These are phyloP conservation scores for Tolypocladium album DNA, from an alignment of 2,329 filamentous ascomycete species.

Conservation along the genomic window DNA sequence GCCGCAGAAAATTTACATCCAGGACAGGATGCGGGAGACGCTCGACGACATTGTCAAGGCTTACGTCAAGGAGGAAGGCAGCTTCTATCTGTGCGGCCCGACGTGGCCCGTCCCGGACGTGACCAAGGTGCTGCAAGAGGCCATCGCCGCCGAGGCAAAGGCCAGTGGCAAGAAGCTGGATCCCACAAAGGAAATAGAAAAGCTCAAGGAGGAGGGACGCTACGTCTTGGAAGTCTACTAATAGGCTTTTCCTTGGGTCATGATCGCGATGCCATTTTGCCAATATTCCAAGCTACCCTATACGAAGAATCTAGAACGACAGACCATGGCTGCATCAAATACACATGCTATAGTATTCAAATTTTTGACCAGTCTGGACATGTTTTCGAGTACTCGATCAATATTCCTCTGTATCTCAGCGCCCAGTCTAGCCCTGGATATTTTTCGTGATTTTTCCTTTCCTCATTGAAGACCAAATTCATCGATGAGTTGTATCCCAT, in stretches of 20 bases:
- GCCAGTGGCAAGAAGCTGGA: slow-evolving; percentile 69
- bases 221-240: slow-evolving; percentile 98
- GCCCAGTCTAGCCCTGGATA: no score
- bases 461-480: no score
- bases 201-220: slow-evolving; percentile 84
- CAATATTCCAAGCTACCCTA: background rate
- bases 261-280: background rate
- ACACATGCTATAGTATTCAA: no score
- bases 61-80: slow-evolving; percentile 78
- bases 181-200: slow-evolving; percentile 83
- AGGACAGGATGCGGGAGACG: slow-evolving; percentile 92
- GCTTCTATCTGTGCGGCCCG: slow-evolving; percentile 94
- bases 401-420: no score
- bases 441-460: no score
- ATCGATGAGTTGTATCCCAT: no score
- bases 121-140: slow-evolving; percentile 86
- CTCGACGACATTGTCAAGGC: slow-evolving; percentile 72
- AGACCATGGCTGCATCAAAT: background rate
- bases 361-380: no score
- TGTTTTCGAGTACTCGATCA: no score
- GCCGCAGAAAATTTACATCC: slow-evolving; percentile 98
- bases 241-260: background rate
- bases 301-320: background rate
- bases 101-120: slow-evolving; percentile 99
- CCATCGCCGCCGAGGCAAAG: slow-evolving; percentile 67